These are phyloP conservation scores for Phytophthora pisi DNA, from an alignment of 352 stramenopile genomes.

Conservation along the genomic window DNA sequence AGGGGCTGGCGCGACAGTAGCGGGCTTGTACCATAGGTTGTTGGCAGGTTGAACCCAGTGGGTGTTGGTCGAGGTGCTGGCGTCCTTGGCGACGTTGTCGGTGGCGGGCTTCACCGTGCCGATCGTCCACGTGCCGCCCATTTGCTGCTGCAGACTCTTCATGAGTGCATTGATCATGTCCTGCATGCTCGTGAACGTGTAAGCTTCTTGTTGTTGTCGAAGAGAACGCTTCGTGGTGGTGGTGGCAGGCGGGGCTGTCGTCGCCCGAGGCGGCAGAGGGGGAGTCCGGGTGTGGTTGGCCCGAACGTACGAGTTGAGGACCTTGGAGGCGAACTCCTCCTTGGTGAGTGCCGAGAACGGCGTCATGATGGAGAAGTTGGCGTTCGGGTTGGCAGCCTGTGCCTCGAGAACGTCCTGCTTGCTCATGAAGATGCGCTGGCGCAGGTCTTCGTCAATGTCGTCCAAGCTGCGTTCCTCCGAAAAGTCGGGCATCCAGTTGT, in stretches of 20 bases:
- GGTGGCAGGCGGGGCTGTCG: not conserved
- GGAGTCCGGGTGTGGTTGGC: slow-evolving; percentile 16
- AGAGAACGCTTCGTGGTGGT: slow-evolving; percentile 26
- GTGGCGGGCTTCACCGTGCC: slow-evolving; percentile 29
- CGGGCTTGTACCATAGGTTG: slow-evolving; percentile 1
- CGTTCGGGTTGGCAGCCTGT: slow-evolving; percentile 36
- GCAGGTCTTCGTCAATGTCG: slow-evolving; percentile 35
- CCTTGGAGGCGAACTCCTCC: slow-evolving; percentile 44
- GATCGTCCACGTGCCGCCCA: slow-evolving; percentile 23
- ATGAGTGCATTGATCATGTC: slow-evolving; percentile 33
- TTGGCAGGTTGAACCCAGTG: slow-evolving; percentile 17
- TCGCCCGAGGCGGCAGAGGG: not conserved
- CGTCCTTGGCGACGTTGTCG: slow-evolving; percentile 13
- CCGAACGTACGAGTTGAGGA: slow-evolving; percentile 33
- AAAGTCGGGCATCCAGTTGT: slow-evolving; percentile 35
- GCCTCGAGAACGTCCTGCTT: slow-evolving; percentile 35
- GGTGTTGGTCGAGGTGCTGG: slow-evolving; percentile 9
- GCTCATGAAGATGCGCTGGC: slow-evolving; percentile 43
- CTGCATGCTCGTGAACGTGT: slow-evolving; percentile 35
- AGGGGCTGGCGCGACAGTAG: slow-evolving; percentile 2
- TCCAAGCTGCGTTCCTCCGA: slow-evolving; percentile 28
- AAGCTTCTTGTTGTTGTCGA: slow-evolving; percentile 18
- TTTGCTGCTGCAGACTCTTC: slow-evolving; percentile 26
- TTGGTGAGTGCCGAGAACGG: slow-evolving; percentile 49
- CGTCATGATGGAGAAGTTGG: slow-evolving; percentile 48